Base-by-base conservation (phyloP, 75 land plant genomes). In the Cryptomeria japonica region DNA sequence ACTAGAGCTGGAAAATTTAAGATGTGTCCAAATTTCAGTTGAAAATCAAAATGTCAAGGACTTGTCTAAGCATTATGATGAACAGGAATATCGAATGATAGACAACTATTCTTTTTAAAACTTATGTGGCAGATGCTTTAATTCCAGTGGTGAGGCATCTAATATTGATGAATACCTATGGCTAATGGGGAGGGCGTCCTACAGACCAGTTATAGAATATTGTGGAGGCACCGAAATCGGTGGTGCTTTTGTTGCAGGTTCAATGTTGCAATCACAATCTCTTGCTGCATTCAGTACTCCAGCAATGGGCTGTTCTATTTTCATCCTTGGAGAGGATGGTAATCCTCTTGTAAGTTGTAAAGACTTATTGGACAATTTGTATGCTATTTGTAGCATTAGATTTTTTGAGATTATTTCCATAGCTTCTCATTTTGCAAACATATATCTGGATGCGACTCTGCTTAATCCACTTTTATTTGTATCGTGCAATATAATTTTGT, bases 181-280 rank as follows among this genome's bases (percentile, higher is more conserved):
- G 99, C 89, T 98, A 32, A 96, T 95, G 97, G 94, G 96, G n/a
- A 92, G 93, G 89, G 99, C 99, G 47, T 37, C 87, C 25, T 98
- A 95, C 89, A 97, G 96, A 88, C 99, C 99, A 80, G 92, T 98
- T 13, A 97, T 98, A 82, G 99, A 98, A 85, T 98, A 96, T 90
- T 98, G 99, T 87, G 99, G 99, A 70, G 99, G 99, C 18, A 98
- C 99, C 22, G 99, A 98, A 86, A 96, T 98, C 87, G 99, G 99
- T 80, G 99, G 99, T 49, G 99, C 91, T n/a, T 98, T 97, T 91
- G 93, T 93, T 61, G 85, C 96, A 58, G 99, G 99, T 16, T 96
- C 99, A 14, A 15, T 98, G 86, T 86, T 98, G 64, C 99, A 98
- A 90, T 83, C 96, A 41, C 99, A 98, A 22, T 87, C 97, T 32